Conservation (phyloP, 306 rosid species). For the Cicer arietinum region DNA sequence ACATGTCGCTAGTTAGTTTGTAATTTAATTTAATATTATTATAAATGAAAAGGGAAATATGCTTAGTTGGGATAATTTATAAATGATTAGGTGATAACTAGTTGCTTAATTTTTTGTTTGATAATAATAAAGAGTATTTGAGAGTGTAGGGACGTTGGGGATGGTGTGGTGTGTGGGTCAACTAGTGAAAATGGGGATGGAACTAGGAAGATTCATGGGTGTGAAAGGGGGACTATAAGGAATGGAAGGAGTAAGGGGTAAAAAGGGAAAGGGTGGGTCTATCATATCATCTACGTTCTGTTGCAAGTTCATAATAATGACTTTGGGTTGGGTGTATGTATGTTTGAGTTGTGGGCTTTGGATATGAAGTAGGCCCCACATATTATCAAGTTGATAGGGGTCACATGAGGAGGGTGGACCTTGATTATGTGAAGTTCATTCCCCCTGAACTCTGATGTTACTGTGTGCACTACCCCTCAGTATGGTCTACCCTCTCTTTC, state of each 20-base stretch:
- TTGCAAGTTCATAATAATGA: slow-evolving; percentile 42
- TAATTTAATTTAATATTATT: slow-evolving; percentile 24
- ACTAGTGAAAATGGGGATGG: slow-evolving; percentile 50
- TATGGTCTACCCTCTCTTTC: slow-evolving; percentile 26
- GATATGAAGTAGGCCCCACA: slow-evolving; percentile 64
- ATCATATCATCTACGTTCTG: not conserved
- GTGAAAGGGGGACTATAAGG: slow-evolving; percentile 40
- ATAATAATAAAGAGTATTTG: not conserved
- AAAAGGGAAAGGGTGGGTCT: slow-evolving; percentile 31
- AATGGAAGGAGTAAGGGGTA: slow-evolving; percentile 33
- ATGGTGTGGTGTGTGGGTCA: slow-evolving; percentile 71
- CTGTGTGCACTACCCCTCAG: slow-evolving; percentile 16
- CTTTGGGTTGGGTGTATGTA: slow-evolving; percentile 37
- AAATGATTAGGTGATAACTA: slow-evolving; percentile 43
- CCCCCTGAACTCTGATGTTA: slow-evolving; percentile 82
- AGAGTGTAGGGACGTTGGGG: slow-evolving; percentile 52
- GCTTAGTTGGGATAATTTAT: slow-evolving; percentile 36
- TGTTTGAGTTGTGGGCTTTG: slow-evolving; percentile 70
- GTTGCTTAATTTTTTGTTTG: slow-evolving; percentile 33
- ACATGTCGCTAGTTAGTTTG: slow-evolving; percentile 31
- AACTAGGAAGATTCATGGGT: slow-evolving; percentile 78
- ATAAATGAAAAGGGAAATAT: slow-evolving; percentile 26
- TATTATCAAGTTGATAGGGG: slow-evolving; percentile 74
- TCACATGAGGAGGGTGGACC: slow-evolving; percentile 89
- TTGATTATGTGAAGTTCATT: slow-evolving; percentile 73